phyloP scores from a whole-genome alignment of 2,329 filamentous ascomycete species.

The Hypoxylon sp. region DNA sequence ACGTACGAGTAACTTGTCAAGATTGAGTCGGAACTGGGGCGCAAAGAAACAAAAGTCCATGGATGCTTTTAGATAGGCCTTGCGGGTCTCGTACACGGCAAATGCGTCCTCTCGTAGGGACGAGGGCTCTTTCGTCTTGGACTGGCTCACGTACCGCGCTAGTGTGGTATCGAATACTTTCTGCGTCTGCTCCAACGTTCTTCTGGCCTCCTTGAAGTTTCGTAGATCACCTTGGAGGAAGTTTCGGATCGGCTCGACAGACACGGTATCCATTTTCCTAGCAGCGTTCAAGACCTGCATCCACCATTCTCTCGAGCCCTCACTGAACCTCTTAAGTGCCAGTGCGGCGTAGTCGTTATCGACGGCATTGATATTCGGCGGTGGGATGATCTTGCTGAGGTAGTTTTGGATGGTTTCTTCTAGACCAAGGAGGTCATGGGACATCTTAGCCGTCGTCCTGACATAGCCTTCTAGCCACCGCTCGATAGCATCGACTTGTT shows the following conservation, averaged over 20 bases:
- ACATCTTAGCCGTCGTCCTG: conserved; percentile 67
- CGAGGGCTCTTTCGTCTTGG: conserved; percentile 94
- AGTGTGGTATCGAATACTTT: conserved; percentile 87
- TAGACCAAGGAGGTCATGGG: conserved; percentile 76
- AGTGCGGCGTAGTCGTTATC: conserved; percentile 96
- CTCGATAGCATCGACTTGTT: conserved; percentile 92
- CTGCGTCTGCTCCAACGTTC: conserved; percentile 82
- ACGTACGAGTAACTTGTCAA: conserved; percentile 89
- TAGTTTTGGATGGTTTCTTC: conserved; percentile 86
- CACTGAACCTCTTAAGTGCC: conserved; percentile 86
- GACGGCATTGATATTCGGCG: conserved; percentile 81
- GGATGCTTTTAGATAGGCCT: conserved; percentile 89
- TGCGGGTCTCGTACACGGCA: conserved; percentile 91
- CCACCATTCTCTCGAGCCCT: conserved; percentile 92
- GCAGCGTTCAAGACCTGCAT: conserved; percentile 78
- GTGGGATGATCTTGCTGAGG: conserved; percentile 81
- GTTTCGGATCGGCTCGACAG: conserved; percentile 84
- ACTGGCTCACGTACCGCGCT: conserved; percentile 85
- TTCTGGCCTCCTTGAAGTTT: conserved; percentile 87
- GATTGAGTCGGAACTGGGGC: conserved; percentile 84
- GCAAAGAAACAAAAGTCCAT: conserved; percentile 94
- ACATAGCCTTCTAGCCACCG: conserved; percentile 84
- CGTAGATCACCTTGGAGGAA: conserved; percentile 86
- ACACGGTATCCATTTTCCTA: conserved; percentile 81
- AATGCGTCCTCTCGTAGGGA: conserved; percentile 95